A percentile compares a stretch with the other conserved stretches of the same genome.
These are phyloP conservation scores for Aspergillus sp. DNA, from an alignment of 2,329 filamentous ascomycete species.

Conservation along the genomic window DNA sequence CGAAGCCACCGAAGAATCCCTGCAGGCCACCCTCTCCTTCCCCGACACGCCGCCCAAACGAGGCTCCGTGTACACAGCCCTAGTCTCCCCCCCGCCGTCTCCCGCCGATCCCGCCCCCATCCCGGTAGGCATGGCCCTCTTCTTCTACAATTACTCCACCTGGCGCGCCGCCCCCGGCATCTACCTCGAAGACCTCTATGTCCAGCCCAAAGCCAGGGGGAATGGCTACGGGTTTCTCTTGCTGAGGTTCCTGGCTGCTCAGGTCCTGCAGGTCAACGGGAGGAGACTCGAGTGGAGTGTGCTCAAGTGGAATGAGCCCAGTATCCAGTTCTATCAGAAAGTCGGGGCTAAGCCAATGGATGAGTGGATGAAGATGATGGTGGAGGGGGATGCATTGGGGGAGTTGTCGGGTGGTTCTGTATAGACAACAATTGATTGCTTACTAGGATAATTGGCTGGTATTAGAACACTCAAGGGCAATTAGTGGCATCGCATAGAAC, in stretches of 20 bases:
- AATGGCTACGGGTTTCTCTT: conserved; percentile 72
- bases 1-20: conserved; percentile 65
- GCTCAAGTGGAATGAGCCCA: conserved; percentile 84
- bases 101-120: conserved; percentile 25
- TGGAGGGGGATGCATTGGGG: conserved; percentile 36
- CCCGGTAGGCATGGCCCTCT: conserved; percentile 71
- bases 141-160: conserved; percentile 93
- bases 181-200: conserved; percentile 90
- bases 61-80: conserved; percentile 63
- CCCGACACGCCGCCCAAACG: conserved; percentile 42
- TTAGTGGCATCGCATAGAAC: too few relatives aligned
- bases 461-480: too few relatives aligned
- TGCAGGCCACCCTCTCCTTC: conserved; percentile 70
- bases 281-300: conserved; percentile 82
- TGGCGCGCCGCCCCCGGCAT: conserved; percentile 83
- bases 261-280: conserved; percentile 63
- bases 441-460: too few relatives aligned
- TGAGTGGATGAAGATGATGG: conserved; percentile 43
- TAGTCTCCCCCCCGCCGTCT: conserved; percentile 48
- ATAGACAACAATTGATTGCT: too few relatives aligned
- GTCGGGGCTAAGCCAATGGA: conserved; percentile 38
- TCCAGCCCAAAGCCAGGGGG: conserved; percentile 59
- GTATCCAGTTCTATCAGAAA: conserved; percentile 69
- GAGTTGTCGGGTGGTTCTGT: too few relatives aligned
- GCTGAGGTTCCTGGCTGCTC: conserved; percentile 66